phyloP scores from a whole-genome alignment of 257 asterid species.

The Salvia rosmarinus region DNA sequence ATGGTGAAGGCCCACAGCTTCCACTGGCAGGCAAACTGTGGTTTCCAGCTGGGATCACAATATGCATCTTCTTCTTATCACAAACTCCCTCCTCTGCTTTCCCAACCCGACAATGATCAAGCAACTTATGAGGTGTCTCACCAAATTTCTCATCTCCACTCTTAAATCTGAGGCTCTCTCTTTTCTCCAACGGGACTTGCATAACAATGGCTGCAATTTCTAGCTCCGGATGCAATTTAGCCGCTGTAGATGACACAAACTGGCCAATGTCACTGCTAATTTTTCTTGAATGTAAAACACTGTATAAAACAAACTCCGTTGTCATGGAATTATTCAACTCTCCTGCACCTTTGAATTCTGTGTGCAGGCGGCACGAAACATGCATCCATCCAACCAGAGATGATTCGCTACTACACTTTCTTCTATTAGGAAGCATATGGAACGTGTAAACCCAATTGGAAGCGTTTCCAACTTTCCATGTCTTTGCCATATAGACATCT shows the following conservation, averaged over 20 bases:
- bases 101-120: slow-evolving; percentile 43
- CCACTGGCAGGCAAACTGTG: slow-evolving; percentile 68
- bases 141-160: slow-evolving; percentile 46
- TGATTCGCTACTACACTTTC: slow-evolving; percentile 57
- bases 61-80: slow-evolving; percentile 52
- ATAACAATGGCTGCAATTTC: slow-evolving; percentile 74
- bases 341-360: slow-evolving; percentile 51
- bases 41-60: slow-evolving; percentile 80
- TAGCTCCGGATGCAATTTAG: slow-evolving; percentile 54
- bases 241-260: slow-evolving; percentile 16
- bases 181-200: slow-evolving; percentile 67
- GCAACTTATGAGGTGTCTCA: slow-evolving; percentile 40
- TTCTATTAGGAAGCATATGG: slow-evolving; percentile 55
- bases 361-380: slow-evolving; percentile 59
- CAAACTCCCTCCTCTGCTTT: slow-evolving; percentile 31
- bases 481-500: slow-evolving; percentile 65
- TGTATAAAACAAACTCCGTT: slow-evolving; percentile 71
- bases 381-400: slow-evolving; percentile 71
- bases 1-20: slow-evolving; percentile 63
- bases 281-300: slow-evolving; percentile 48
- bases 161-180: slow-evolving; percentile 66
- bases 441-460: slow-evolving; percentile 73
- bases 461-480: slow-evolving; percentile 61
- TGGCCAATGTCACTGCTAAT: slow-evolving; percentile 13
- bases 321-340: slow-evolving; percentile 57